Evolutionary conservation across 441 rosid species (phyloP).

Genomic region (Hura crepitans): DNA sequence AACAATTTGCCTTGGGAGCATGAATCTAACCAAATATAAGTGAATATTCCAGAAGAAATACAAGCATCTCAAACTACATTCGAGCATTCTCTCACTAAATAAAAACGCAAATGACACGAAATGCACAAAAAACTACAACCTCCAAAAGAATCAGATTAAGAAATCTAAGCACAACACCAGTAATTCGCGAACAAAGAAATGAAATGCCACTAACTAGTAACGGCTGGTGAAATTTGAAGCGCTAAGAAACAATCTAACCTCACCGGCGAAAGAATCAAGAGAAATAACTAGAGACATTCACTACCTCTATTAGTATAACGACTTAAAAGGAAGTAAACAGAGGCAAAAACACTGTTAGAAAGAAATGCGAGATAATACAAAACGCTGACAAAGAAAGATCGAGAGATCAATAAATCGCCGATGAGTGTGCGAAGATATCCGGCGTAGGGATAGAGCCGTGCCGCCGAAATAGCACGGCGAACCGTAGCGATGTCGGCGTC

Average conservation of each 20-base stretch:
- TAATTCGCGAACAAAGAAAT: too few relatives aligned
- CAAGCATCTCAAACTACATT: not conserved
- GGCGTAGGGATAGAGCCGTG: slow-evolving; percentile 11
- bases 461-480: slow-evolving; percentile 39
- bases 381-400: slow-evolving; percentile 13
- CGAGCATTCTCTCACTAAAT: not conserved
- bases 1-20: not conserved
- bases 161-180: too few relatives aligned
- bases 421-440: slow-evolving; percentile 12
- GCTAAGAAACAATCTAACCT: too few relatives aligned
- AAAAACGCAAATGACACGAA: not conserved
- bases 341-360: slow-evolving; percentile 1
- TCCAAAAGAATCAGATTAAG: not conserved
- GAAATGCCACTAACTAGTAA: too few relatives aligned
- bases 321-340: not conserved
- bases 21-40: not conserved
- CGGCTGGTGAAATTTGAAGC: too few relatives aligned
- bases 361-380: slow-evolving; percentile 13
- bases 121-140: not conserved
- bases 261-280: not conserved
- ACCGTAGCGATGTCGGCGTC: slow-evolving; percentile 65
- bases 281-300: not conserved
- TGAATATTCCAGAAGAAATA: not conserved
- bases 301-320: slow-evolving; percentile 8
- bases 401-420: slow-evolving; percentile 20